phyloP scores from a whole-genome alignment of 2,329 filamentous ascomycete species.

The Xylaria sp. region DNA sequence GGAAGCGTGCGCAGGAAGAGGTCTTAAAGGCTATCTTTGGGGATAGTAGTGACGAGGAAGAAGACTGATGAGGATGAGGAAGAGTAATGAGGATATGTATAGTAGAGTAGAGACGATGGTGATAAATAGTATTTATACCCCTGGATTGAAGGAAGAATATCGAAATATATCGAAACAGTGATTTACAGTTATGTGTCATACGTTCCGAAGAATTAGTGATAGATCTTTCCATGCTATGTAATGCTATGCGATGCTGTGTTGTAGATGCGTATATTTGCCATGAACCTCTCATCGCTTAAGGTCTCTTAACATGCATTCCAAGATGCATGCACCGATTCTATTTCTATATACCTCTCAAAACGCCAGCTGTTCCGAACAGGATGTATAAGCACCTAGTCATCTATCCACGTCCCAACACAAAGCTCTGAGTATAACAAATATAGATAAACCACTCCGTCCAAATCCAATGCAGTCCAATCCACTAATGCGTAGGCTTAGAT shows the following conservation, averaged over 20 bases:
- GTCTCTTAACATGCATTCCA: not conserved
- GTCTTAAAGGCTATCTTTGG: slow-evolving; percentile 96
- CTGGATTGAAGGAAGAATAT: not conserved
- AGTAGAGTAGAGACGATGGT: not conserved
- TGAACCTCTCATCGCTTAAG: not conserved
- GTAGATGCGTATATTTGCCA: not conserved
- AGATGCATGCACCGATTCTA: not conserved
- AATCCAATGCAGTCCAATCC: not conserved
- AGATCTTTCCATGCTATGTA: not conserved
- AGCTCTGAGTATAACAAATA: too few species aligned
- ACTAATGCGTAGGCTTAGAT: slow-evolving; percentile 71
- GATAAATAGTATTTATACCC: slow-evolving; percentile 20
- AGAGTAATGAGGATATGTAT: not conserved
- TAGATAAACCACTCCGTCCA: too few species aligned
- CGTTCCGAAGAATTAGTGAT: not conserved
- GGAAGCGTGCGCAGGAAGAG: slow-evolving; percentile 77
- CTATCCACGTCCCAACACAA: too few species aligned
- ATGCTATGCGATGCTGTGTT: not conserved
- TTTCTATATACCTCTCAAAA: slow-evolving; percentile 1
- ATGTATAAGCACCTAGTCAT: too few species aligned
- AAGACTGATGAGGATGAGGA: slow-evolving; percentile 33
- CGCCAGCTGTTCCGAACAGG: too few species aligned
- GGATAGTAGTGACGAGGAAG: slow-evolving; percentile 75
- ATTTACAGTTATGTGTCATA: not conserved
- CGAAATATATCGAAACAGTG: not conserved